Percentiles rank a stretch among this genome's conserved stretches.
These are phyloP conservation scores for Alternaria triticimaculans DNA, from an alignment of 2,329 filamentous ascomycete genomes.

Conservation along the genomic window DNA sequence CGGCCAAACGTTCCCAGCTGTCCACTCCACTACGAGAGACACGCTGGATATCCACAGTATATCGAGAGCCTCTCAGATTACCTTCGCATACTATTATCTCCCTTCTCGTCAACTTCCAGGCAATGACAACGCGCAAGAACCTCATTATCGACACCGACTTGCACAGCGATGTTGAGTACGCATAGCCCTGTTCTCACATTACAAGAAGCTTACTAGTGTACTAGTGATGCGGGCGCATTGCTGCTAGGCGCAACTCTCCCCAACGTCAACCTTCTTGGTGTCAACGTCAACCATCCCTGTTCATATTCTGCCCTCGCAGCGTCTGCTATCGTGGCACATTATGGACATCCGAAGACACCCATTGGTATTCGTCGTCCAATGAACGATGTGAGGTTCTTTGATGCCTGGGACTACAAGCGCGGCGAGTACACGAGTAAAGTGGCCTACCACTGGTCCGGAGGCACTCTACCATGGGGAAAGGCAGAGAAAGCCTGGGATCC, in stretches of 20 bases:
- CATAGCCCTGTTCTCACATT: neutral
- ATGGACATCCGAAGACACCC: neutral
- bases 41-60: neutral
- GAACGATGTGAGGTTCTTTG: neutral
- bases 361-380: neutral
- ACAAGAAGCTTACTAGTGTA: neutral
- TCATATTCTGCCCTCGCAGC: neutral
- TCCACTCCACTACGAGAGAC: neutral
- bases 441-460: conserved; percentile 3
- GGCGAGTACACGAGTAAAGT: conserved; percentile 1
- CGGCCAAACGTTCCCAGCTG: neutral
- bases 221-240: neutral
- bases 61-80: neutral
- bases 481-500: neutral
- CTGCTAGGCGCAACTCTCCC: neutral
- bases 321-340: neutral
- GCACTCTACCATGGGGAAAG: neutral
- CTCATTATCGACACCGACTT: neutral
- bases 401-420: neutral
- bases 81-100: neutral
- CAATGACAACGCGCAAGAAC: neutral
- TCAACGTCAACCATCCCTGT: neutral
- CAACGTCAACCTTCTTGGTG: neutral
- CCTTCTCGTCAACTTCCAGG: neutral
- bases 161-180: neutral